A percentile compares a stretch with the other conserved stretches of the same genome.
phyloP scores from a whole-genome alignment of 345 rosid genomes.

The Turritis glabra region DNA sequence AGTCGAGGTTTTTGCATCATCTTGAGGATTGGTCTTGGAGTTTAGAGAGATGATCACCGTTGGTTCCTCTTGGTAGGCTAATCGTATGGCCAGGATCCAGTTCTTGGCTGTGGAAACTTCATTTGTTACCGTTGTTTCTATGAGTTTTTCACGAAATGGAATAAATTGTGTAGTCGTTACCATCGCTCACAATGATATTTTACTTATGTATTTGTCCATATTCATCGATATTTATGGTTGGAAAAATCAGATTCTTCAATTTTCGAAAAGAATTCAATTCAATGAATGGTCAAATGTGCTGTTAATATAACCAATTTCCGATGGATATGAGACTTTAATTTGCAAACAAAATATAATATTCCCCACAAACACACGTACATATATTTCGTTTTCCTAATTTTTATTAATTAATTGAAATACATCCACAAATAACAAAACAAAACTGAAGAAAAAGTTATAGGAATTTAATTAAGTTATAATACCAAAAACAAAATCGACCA shows the following conservation, averaged over 20 bases:
- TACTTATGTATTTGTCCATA: neutral
- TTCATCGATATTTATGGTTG: constrained; percentile 16
- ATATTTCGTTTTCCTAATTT: constrained; percentile 12
- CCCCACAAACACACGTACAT: neutral
- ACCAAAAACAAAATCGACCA: constrained; percentile 20
- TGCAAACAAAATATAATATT: neutral
- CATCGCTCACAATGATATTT: constrained; percentile 4
- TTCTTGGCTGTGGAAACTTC: constrained; percentile 29
- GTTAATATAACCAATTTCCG: neutral
- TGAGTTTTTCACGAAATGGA: neutral
- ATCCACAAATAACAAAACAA: constrained; percentile 23
- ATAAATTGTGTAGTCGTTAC: neutral
- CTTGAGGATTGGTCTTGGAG: constrained; percentile 12
- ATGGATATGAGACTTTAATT: neutral
- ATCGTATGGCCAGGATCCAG: constrained; percentile 28
- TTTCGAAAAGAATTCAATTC: neutral
- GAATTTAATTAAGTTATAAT: neutral
- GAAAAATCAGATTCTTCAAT: neutral
- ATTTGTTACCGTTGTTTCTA: constrained; percentile 33
- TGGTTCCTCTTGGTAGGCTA: constrained; percentile 1
- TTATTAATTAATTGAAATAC: constrained; percentile 13
- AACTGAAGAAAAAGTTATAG: neutral
- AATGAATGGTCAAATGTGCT: constrained; percentile 24
- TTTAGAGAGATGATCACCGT: constrained; percentile 29
- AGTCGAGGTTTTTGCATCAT: constrained; percentile 13